Base-by-base conservation (phyloP, 2,329 filamentous ascomycete species). In the Sporothrix luriei region DNA sequence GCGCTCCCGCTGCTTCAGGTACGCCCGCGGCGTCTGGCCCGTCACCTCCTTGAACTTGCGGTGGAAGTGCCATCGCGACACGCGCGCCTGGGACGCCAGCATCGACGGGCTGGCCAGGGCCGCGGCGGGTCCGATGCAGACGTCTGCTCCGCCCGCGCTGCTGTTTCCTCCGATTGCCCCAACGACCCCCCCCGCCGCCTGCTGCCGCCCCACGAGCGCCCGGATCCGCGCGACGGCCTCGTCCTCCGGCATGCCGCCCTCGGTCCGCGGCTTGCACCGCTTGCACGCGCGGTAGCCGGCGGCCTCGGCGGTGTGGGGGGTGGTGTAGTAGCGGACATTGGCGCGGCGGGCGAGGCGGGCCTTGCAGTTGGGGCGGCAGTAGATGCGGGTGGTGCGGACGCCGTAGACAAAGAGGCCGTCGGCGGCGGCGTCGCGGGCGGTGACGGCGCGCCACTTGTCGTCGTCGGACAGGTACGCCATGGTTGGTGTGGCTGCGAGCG, bases 351-450 rank as follows among this genome's bases (percentile, higher is more conserved):
- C 86, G 14, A 89, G 82, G 0, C 88, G 83, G 2, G 86, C 85
- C 19, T 84, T 83, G 75, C 88, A 90, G 24, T 82, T 86, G 1
- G 87, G 87, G 1, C 87, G 83, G 76, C 88, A 90, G 77, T 87
- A 90, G 70, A 83, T 80, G 71, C 78, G 78, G n/a, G 82, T 83
- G 0, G 81, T 81, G 66, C 76, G 76, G 4, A 83, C 82, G 65
- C 73, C 81, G 74, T 83, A 83, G 61, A 83, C 77, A 68, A 83
- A 83, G 67, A 73, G 72, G 66, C 79, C 78, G 71, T 81, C 79
- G 38, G 80, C 78, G 46, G 69, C 68, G 46, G 79, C 61, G 66
- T 81, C 76, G 68, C 80, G 78, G 7, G 74, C 72, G 19, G 74
- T 74, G 5, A 82, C 76, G 14, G 80, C 80, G 33, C 73, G 73